These are phyloP conservation scores for Sporothrix sp. DNA, from an alignment of 2,329 filamentous ascomycete genomes.

Conservation along the genomic window DNA sequence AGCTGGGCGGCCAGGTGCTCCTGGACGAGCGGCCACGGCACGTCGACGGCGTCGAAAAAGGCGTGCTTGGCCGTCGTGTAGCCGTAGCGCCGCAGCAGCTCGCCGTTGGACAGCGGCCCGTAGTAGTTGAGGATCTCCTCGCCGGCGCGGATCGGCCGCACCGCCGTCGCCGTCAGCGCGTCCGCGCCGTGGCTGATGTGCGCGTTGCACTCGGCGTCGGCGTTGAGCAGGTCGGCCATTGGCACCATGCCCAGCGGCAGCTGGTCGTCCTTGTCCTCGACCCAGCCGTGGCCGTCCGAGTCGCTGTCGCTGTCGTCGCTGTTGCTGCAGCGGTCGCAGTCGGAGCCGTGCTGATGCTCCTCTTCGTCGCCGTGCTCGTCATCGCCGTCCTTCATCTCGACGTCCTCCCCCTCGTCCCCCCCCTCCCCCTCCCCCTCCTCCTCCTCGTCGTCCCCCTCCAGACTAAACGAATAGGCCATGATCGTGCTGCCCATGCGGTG, in stretches of 20 bases:
- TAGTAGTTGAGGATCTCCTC: conserved; percentile 85
- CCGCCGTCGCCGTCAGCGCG: conserved; percentile 58
- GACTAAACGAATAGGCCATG: conserved; percentile 76
- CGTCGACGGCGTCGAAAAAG: conserved; percentile 73
- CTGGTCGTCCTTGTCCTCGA: conserved; percentile 51
- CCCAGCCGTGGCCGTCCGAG: conserved; percentile 52
- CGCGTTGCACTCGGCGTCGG: conserved; percentile 77
- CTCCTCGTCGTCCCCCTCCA: conserved; percentile 52
- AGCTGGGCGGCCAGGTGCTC: conserved; percentile 16
- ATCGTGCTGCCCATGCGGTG: conserved; percentile 81
- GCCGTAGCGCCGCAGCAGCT: conserved; percentile 75
- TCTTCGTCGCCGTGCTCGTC: conserved; percentile 50
- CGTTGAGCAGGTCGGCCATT: conserved; percentile 82
- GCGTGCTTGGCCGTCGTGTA: conserved; percentile 74
- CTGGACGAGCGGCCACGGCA: conserved; percentile 46
- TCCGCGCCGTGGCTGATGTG: conserved; percentile 47
- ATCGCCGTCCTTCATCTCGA: conserved; percentile 30
- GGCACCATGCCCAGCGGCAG: conserved; percentile 76
- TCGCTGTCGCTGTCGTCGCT: conserved; percentile 42
- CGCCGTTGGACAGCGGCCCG: conserved; percentile 70
- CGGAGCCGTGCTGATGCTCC: conserved; percentile 36
- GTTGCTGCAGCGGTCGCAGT: conserved; percentile 24
- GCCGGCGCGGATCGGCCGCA: conserved; percentile 57
- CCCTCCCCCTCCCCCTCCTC: conserved; percentile 25
- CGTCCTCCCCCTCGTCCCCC: conserved; percentile 29